phyloP scores from a whole-genome alignment of 2,329 filamentous ascomycete genomes.

The Bipolaris zeicola region DNA sequence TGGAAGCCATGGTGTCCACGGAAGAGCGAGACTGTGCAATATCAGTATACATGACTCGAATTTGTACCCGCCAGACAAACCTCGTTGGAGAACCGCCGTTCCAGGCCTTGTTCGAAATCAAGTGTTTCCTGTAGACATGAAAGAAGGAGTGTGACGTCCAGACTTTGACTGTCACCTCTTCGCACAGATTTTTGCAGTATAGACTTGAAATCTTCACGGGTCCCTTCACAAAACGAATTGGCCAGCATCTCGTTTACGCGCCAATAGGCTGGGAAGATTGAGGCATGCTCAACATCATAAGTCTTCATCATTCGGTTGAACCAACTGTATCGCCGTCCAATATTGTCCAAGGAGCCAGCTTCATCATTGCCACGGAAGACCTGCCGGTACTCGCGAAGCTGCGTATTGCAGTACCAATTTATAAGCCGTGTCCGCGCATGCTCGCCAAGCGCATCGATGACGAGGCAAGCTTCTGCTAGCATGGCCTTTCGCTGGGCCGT shows the following conservation, averaged over 20 bases:
- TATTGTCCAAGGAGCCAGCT: slow-evolving; percentile 91
- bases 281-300: slow-evolving; percentile 90
- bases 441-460: slow-evolving; percentile 94
- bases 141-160: slow-evolving; percentile 88
- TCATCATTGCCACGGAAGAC: slow-evolving; percentile 97
- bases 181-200: slow-evolving; percentile 90
- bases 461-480: slow-evolving; percentile 84
- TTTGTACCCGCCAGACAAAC: slow-evolving; percentile 7
- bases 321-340: slow-evolving; percentile 92
- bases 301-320: slow-evolving; percentile 94
- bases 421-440: slow-evolving; percentile 79
- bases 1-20: slow-evolving; percentile 85
- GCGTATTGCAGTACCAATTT: slow-evolving; percentile 98
- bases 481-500: slow-evolving; percentile 70
- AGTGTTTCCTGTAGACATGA: slow-evolving; percentile 93
- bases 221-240: slow-evolving; percentile 93
- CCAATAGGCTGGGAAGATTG: slow-evolving; percentile 87
- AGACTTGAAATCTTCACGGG: slow-evolving; percentile 90
- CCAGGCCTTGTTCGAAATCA: slow-evolving; percentile 92
- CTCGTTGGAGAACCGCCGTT: slow-evolving; percentile 77
- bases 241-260: slow-evolving; percentile 87
- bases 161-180: slow-evolving; percentile 72
- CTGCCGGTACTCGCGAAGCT: slow-evolving; percentile 91
- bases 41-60: slow-evolving; percentile 21
- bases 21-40: slow-evolving; percentile 69